Base-by-base conservation (phyloP, 441 rosid species). In the Manihot esculenta region DNA sequence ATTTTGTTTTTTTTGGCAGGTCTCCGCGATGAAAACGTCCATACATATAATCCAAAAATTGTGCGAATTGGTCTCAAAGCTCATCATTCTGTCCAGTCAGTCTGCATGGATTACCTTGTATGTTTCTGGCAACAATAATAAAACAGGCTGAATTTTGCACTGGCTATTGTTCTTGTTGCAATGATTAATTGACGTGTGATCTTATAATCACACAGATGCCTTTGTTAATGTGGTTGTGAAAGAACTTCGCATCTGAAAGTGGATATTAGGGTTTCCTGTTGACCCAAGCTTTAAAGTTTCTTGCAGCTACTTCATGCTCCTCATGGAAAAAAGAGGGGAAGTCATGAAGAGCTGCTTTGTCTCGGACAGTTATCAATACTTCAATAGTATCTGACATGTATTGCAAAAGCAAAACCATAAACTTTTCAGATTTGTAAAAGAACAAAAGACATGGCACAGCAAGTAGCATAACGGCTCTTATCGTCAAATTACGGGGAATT, bases 21-120 rank as follows among this genome's bases (percentile, higher is more conserved):
- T 74, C 80, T 94, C 59, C 90, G 83, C 61, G 93, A 94, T 79
- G 99, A 94, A 80, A 89, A 89, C 65, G 84, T 83, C 45, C 89
- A 49, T 59, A 68, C 85, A 3, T 89, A 92, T 79, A 87, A 87
- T 68, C 99, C 99, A 45, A 92, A 94, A 79, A 81, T 94, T 80
- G 99, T 94, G 50, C 89, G 94, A 54, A 91, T 92, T 76, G 99
- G 99, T 86, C 94, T 94, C 68, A 92, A 94, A 81, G 85, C 97
- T 66, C 97, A 94, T 77, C 96, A 90, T 74, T 90, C 99, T 14
- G 84, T 94, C 70, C 84, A 78, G 80, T 81, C 96, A 45, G 94
- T 90, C 77, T 82, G 91, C 77, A 72, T 92, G 81, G 99, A 94
- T 87, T 83, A 89, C 88, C 97, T 90, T 74, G 98, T 94, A 92